phyloP scores from a whole-genome alignment of 1,284 basidiomycete species.

The Rhizoctonia solani region DNA sequence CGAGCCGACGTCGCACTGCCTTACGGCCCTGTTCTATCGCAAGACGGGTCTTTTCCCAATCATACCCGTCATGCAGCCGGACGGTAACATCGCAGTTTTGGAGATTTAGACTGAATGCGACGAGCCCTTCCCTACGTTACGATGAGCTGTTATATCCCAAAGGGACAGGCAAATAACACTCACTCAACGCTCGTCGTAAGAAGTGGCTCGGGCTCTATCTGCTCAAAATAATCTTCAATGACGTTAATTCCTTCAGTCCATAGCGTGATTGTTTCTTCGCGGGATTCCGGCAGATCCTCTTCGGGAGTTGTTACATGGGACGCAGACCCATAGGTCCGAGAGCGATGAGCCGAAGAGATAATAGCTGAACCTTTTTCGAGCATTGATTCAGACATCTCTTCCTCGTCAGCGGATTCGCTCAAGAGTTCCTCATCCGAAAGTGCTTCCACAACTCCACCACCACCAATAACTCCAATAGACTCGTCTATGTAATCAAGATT shows the following conservation, averaged over 20 bases:
- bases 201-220: slow-evolving; percentile 56
- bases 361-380: slow-evolving; percentile 41
- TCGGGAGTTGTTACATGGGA: slow-evolving; percentile 36
- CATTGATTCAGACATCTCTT: slow-evolving; percentile 47
- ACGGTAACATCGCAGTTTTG: slow-evolving; percentile 66
- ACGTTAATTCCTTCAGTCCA: slow-evolving; percentile 61
- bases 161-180: not conserved
- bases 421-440: slow-evolving; percentile 71
- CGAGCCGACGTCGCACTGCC: slow-evolving; percentile 82
- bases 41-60: slow-evolving; percentile 85
- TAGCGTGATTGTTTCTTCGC: slow-evolving; percentile 85
- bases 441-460: no score
- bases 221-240: slow-evolving; percentile 74
- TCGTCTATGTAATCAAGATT: slow-evolving; percentile 87
- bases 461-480: slow-evolving; percentile 75
- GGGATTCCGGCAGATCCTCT: slow-evolving; percentile 64
- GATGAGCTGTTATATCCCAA: not conserved
- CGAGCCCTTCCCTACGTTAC: slow-evolving; percentile 7
- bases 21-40: slow-evolving; percentile 88
- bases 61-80: slow-evolving; percentile 88
- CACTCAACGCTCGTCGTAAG: slow-evolving; percentile 2
- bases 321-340: slow-evolving; percentile 31
- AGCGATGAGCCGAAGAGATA: not conserved
- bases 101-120: slow-evolving; percentile 44
- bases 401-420: slow-evolving; percentile 65